Evolutionary conservation across 2,329 filamentous ascomycete genomes (phyloP), one percentile per base, ranked within the genome.

Genomic region (Apiospora marii): DNA sequence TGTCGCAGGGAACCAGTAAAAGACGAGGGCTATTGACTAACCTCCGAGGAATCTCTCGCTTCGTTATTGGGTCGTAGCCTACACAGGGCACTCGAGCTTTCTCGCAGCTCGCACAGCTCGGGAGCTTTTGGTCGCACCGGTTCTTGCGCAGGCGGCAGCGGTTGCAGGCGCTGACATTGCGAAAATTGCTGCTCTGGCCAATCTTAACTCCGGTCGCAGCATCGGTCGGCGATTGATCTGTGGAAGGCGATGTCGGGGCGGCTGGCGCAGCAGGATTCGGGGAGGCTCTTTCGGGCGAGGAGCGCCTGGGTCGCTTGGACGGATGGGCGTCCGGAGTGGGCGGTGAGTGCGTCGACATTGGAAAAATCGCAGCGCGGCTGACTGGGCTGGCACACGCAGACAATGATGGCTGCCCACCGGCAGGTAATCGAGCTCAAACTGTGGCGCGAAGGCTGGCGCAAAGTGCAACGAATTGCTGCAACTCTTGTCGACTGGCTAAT

Each of bases 11-110:
- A 12, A 37, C 2, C 16, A 27, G 53, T n/a, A 61, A 49, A 46
- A 51, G 27, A 51, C 34, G 68, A 49, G 67, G 69, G 12, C 44
- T 30, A 64, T 24, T 30, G 43, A 64, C 93, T 85, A 92, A 98
- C 86, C 92, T 95, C 83, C 95, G 90, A 69, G 96, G 96, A 73
- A 98, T 98, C 84, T 98, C 95, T 80, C 94, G 92, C 87, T 98
- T 98, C 34, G 94, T 97, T 79, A 98, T 98, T 46, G 96, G 95
- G 81, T 98, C 96, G 82, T 98, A 98, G 74, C 96, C 96, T 69
- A 98, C 94, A 82, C 96, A 98, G 76, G 93, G 92, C 67, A 97
- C 94, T 73, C 90, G 89, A n/a, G 94, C 95, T 85, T 98, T 98
- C 81, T 95, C 94, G 83, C 96, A 98, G 77, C 94, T 94, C 58